These are phyloP conservation scores for Jimgerdemannia flammicorona DNA, from an alignment of 192 early-diverging fungal genomes.

Conservation along the genomic window DNA sequence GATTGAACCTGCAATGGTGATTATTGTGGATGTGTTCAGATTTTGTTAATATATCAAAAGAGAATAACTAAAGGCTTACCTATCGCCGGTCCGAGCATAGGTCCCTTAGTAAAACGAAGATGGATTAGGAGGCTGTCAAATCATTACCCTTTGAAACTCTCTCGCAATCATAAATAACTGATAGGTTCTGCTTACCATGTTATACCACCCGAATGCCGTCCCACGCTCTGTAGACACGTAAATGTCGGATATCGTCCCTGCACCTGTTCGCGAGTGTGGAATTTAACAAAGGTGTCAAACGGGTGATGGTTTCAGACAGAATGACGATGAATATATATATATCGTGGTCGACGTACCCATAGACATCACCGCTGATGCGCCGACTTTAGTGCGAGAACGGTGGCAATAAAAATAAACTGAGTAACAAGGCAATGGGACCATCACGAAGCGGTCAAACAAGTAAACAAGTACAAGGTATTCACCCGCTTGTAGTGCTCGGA, in stretches of 20 bases:
- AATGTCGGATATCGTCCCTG: conserved; percentile 31
- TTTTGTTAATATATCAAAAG: background rate
- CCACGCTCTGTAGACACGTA: conserved; percentile 25
- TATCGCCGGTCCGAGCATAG: conserved; percentile 23
- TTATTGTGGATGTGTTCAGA: background rate
- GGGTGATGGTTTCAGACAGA: no score
- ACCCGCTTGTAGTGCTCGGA: conserved; percentile 21
- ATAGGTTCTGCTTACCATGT: conserved; percentile 1
- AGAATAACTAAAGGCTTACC: conserved; percentile 10
- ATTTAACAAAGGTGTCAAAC: background rate
- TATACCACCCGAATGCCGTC: conserved; percentile 23
- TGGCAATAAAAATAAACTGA: background rate
- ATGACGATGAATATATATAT: background rate
- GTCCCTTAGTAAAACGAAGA: background rate
- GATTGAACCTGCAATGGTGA: conserved; percentile 13
- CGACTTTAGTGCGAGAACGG: background rate
- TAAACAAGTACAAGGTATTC: background rate
- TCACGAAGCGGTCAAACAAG: background rate
- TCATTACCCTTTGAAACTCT: background rate
- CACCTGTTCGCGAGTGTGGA: conserved; percentile 9
- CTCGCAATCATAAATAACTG: conserved; percentile 9
- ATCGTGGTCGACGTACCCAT: background rate
- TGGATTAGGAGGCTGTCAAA: background rate
- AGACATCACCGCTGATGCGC: background rate
- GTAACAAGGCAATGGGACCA: background rate